phyloP scores from a whole-genome alignment of 352 stramenopile species.

The Globisporangium cederbergense region DNA sequence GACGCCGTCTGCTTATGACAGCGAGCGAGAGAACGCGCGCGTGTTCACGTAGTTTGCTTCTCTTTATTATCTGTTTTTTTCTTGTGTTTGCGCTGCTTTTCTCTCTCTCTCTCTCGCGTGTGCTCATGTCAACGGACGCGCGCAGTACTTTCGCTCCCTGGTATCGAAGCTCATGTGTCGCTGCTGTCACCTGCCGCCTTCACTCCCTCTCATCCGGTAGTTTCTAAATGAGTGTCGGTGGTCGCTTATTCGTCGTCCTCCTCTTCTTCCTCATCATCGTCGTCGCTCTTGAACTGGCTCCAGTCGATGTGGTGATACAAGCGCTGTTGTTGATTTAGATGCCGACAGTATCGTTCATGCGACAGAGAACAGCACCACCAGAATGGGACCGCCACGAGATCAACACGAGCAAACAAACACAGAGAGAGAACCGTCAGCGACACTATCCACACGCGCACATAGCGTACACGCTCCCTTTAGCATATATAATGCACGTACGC shows the following conservation, averaged over 20 bases:
- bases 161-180: background rate
- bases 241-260: constrained; percentile 33
- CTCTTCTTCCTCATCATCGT: constrained; percentile 80
- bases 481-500: constrained; percentile 38
- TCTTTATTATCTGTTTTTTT: constrained; percentile 9
- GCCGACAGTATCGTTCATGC: background rate
- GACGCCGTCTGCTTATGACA: no score
- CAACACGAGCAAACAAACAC: background rate
- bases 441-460: background rate
- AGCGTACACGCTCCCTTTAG: no score
- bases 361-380: constrained; percentile 28
- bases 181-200: background rate
- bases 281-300: constrained; percentile 76
- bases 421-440: constrained; percentile 6
- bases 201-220: constrained; percentile 1
- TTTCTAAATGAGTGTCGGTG: constrained; percentile 8
- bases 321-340: constrained; percentile 29
- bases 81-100: background rate
- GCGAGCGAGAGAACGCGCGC: background rate
- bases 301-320: constrained; percentile 89
- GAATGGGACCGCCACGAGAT: constrained; percentile 16
- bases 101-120: background rate
- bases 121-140: background rate
- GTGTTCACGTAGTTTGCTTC: constrained; percentile 10
- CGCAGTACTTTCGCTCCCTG: background rate